Evolutionary conservation across 352 stramenopile genomes (phyloP).

Genomic region (Albugo candida): DNA sequence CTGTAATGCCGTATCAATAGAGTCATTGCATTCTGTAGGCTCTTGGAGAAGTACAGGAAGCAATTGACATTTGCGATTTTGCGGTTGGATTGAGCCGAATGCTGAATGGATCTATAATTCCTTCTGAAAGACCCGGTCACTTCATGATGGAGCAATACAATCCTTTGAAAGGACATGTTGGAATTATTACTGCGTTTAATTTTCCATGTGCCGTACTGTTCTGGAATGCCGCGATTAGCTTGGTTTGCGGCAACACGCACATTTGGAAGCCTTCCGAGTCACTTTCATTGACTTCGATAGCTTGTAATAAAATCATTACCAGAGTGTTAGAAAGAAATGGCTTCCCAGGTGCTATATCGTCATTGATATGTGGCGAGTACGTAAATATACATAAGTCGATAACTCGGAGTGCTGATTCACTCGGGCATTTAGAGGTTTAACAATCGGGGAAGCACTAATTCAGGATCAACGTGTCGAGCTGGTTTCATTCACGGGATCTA

Average conservation of each 20-base stretch:
- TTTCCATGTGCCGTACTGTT: slow-evolving; percentile 81
- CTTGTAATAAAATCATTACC: slow-evolving; percentile 80
- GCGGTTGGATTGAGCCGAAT: slow-evolving; percentile 79
- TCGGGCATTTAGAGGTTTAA: slow-evolving; percentile 17
- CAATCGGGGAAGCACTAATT: slow-evolving; percentile 75
- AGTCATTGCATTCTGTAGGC: slow-evolving; percentile 17
- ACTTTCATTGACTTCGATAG: slow-evolving; percentile 76
- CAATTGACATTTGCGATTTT: slow-evolving; percentile 89
- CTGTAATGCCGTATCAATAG: neutral
- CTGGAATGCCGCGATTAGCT: slow-evolving; percentile 82
- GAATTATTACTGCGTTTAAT: slow-evolving; percentile 89
- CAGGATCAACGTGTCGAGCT: slow-evolving; percentile 76
- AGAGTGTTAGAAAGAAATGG: slow-evolving; percentile 78
- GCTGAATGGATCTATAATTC: slow-evolving; percentile 79
- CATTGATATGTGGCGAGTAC: slow-evolving; percentile 56
- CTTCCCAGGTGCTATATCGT: slow-evolving; percentile 65
- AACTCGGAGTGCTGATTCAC: neutral
- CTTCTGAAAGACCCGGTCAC: slow-evolving; percentile 78
- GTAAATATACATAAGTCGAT: neutral
- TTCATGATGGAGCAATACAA: slow-evolving; percentile 91
- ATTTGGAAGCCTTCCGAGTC: slow-evolving; percentile 85
- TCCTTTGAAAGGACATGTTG: slow-evolving; percentile 82
- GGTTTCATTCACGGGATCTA: slow-evolving; percentile 84
- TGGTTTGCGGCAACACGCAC: slow-evolving; percentile 84
- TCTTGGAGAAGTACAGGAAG: slow-evolving; percentile 85